Conservation (phyloP, 495 filamentous ascomycete genomes). For the Aspergillus affinis region DNA sequence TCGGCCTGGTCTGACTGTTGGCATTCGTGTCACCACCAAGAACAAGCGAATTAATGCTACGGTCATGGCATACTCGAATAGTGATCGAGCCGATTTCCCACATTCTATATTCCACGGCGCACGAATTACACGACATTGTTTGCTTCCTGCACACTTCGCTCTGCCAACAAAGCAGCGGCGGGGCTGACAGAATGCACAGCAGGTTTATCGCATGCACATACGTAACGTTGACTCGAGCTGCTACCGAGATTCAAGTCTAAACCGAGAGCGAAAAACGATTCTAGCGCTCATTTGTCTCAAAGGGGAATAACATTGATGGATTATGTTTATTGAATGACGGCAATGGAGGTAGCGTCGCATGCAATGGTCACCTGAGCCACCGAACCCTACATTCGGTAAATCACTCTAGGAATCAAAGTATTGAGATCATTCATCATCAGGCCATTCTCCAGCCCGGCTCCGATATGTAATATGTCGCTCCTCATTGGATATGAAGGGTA, state of each 20-base stretch:
- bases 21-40: background rate
- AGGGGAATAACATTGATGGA: too few species aligned
- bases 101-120: background rate
- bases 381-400: background rate
- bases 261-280: too few species aligned
- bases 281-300: too few species aligned
- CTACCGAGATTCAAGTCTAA: too few species aligned
- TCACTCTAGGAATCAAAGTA: background rate
- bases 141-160: background rate
- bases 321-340: too few species aligned
- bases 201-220: background rate
- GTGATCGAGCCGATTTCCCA: background rate
- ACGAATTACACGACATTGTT: background rate
- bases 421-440: background rate
- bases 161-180: background rate
- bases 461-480: background rate
- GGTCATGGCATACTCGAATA: background rate
- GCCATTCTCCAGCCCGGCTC: background rate
- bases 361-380: too few species aligned
- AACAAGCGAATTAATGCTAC: background rate
- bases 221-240: background rate
- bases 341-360: too few species aligned
- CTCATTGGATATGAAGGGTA: background rate
- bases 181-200: background rate
- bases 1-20: background rate